These are phyloP conservation scores for Sarocladium kiliense DNA, from an alignment of 2,329 filamentous ascomycete species.

Conservation along the genomic window DNA sequence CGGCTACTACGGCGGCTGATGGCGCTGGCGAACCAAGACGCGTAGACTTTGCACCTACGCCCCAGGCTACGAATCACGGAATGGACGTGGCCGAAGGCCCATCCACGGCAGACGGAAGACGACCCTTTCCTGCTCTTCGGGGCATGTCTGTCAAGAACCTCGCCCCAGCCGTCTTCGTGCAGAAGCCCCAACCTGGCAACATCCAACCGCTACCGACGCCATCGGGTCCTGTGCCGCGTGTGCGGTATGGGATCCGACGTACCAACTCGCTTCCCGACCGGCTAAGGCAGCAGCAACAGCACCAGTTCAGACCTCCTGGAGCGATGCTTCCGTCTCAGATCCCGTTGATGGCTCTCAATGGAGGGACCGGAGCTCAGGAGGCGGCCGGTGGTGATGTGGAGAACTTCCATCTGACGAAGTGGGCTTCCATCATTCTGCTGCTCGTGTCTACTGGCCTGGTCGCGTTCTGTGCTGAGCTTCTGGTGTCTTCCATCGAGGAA, in stretches of 20 bases:
- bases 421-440: conserved; percentile 55
- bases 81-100: conserved; percentile 12
- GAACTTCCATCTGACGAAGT: conserved; percentile 46
- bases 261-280: conserved; percentile 70
- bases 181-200: conserved; percentile 28
- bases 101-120: conserved; percentile 17
- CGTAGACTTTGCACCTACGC: conserved; percentile 49
- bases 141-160: conserved; percentile 62
- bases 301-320: conserved; percentile 40
- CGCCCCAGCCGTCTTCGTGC: conserved; percentile 65
- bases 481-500: conserved; percentile 62
- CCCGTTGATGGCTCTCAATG: conserved; percentile 31
- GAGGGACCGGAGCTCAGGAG: conserved; percentile 14
- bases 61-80: conserved; percentile 22
- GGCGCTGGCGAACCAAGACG: conserved; percentile 42
- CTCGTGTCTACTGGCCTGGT: conserved; percentile 61
- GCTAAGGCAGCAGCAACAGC: conserved; percentile 44
- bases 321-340: conserved; percentile 44
- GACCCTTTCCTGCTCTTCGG: conserved; percentile 51
- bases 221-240: conserved; percentile 46
- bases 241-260: conserved; percentile 62
- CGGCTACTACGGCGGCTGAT: background rate
- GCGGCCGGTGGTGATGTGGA: conserved; percentile 18
- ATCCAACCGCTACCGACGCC: conserved; percentile 20
- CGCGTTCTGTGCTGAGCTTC: conserved; percentile 64